Conservation (phyloP, 176 grass and related monocot genomes). For the Aegilops bicornis region DNA sequence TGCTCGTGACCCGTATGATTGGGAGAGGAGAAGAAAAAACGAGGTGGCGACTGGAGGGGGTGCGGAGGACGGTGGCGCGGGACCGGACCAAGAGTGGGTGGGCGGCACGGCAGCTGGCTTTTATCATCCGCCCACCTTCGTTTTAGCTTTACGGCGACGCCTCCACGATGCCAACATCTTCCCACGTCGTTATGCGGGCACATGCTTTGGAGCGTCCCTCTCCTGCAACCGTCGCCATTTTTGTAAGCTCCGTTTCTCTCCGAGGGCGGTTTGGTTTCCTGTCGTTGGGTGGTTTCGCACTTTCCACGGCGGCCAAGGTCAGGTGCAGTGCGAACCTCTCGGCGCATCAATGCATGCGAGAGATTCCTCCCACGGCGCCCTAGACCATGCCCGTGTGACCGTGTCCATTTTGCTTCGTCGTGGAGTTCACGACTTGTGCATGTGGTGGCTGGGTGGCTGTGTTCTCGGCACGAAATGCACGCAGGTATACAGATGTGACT, state of each 20-base stretch:
- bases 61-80: conserved; percentile 19
- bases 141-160: conserved; percentile 52
- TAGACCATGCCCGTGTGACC: not conserved
- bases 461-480: too few relatives aligned
- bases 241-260: too few relatives aligned
- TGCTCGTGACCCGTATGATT: not conserved
- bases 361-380: not conserved
- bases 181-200: not conserved
- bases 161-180: conserved; percentile 24
- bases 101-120: conserved; percentile 24
- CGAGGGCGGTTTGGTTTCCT: not conserved
- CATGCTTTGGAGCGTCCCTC: not conserved
- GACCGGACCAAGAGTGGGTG: not conserved
- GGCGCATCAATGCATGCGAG: not conserved
- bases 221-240: not conserved
- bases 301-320: not conserved
- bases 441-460: too few relatives aligned
- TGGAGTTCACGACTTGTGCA: too few relatives aligned
- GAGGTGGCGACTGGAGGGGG: not conserved
- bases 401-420: not conserved
- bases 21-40: conserved; percentile 5
- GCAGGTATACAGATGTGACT: too few relatives aligned
- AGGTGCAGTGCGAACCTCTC: not conserved
- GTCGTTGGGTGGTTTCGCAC: not conserved
- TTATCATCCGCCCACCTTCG: not conserved